These are phyloP conservation scores for Verticillium longisporum DNA, from an alignment of 2,329 filamentous ascomycete genomes.

Conservation along the genomic window DNA sequence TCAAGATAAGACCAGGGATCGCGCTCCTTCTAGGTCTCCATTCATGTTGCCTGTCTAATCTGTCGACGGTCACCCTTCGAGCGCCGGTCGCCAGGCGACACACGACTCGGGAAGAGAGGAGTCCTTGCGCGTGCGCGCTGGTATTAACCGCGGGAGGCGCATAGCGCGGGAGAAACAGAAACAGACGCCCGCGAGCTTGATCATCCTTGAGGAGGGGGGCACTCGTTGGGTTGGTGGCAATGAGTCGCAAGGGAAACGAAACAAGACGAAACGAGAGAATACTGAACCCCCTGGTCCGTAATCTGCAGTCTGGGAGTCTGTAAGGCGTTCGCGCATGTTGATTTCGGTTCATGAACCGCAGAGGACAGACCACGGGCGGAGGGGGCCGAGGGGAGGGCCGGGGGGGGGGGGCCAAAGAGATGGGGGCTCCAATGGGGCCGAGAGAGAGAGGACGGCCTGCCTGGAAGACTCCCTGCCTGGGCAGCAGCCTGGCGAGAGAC, in stretches of 20 bases:
- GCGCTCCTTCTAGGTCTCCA: not conserved
- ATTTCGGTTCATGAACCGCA: not conserved
- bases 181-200: not conserved
- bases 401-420: no score
- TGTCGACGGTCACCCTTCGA: not conserved
- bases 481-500: not conserved
- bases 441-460: no score
- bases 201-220: not conserved
- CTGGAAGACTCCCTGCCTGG: not conserved
- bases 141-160: not conserved
- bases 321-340: not conserved
- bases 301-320: not conserved
- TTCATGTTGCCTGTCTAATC: no score
- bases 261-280: not conserved
- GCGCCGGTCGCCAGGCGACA: not conserved
- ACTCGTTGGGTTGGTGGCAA: not conserved
- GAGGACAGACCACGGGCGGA: not conserved
- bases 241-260: not conserved
- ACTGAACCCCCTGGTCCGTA: not conserved
- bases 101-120: not conserved
- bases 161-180: not conserved
- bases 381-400: not conserved
- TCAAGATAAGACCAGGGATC: not conserved
- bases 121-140: not conserved
- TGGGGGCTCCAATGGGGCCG: no score